phyloP scores from a whole-genome alignment of 371 early-diverging fungal genomes.

The Capillidium heterosporum region DNA sequence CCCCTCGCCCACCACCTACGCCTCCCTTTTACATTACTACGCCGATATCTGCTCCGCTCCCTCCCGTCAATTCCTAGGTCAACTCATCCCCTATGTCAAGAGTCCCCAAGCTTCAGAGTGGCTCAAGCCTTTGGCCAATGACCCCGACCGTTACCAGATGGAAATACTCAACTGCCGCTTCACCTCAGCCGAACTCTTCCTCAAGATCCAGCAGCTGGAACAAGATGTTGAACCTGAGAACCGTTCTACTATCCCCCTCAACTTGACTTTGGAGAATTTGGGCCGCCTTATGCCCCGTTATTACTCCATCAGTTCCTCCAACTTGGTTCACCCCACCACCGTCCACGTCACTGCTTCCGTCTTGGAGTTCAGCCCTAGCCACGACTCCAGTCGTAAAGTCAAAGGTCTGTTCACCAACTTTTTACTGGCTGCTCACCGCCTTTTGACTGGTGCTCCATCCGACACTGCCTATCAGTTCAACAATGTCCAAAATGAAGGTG shows the following conservation, averaged over 20 bases:
- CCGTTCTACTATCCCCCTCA: constrained; percentile 31
- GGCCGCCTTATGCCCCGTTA: constrained; percentile 74
- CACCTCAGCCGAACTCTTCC: constrained; percentile 43
- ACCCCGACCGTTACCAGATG: constrained; percentile 46
- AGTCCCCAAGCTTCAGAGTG: constrained; percentile 25
- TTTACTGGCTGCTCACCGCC: constrained; percentile 15
- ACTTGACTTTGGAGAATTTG: constrained; percentile 55
- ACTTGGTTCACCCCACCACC: constrained; percentile 40
- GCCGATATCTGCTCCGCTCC: constrained; percentile 63
- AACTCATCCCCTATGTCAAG: constrained; percentile 33
- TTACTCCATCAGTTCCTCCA: constrained; percentile 85
- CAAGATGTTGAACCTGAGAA: constrained; percentile 10
- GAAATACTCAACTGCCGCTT: constrained; percentile 36
- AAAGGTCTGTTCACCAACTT: constrained; percentile 66
- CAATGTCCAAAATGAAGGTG: constrained; percentile 11
- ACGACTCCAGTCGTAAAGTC: constrained; percentile 24
- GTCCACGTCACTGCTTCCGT: constrained; percentile 77
- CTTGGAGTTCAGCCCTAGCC: constrained; percentile 45
- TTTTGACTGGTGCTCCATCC: neutral
- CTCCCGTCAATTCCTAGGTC: constrained; percentile 37
- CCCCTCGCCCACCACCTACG: constrained; percentile 73
- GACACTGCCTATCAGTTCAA: constrained; percentile 13
- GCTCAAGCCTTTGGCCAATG: constrained; percentile 35
- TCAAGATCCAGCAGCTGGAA: constrained; percentile 14
- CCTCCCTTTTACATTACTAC: constrained; percentile 75